phyloP scores from a whole-genome alignment of 257 asterid species.

The Coffea eugenioides region DNA sequence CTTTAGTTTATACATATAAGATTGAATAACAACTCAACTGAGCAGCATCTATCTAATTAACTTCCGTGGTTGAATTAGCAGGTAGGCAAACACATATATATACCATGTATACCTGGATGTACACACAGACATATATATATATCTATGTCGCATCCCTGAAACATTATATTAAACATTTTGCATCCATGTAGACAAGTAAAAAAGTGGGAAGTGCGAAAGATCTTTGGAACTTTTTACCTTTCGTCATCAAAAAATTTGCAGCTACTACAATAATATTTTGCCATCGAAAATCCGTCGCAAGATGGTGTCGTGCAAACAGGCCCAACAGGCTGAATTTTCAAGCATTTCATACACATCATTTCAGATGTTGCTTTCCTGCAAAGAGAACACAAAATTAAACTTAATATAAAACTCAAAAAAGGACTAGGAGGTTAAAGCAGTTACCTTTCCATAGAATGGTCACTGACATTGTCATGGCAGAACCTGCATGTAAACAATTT shows the following conservation, averaged over 20 bases:
- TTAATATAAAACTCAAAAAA: conserved; percentile 1
- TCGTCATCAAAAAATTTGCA: conserved; percentile 97
- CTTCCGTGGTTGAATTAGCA: not conserved
- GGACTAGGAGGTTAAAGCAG: conserved; percentile 1
- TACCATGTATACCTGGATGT: no score
- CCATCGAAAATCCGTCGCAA: conserved; percentile 79
- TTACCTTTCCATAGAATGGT: conserved; percentile 97
- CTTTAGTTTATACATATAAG: not conserved
- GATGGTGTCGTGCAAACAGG: conserved; percentile 71
- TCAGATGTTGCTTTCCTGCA: conserved; percentile 94
- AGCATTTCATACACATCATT: conserved; percentile 98
- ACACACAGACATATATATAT: no score
- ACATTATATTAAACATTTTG: not conserved
- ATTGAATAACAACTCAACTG: not conserved
- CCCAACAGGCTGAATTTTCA: conserved; percentile 83
- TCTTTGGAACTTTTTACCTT: conserved; percentile 47
- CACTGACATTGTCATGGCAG: conserved; percentile 97
- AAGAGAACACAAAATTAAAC: conserved; percentile 13
- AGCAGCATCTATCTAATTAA: not conserved
- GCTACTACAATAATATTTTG: conserved; percentile 91
- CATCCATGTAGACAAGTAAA: not conserved
- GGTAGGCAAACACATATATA: no score
- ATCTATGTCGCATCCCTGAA: no score
- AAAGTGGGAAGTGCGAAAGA: not conserved
- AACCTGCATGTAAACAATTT: conserved; percentile 84